Evolutionary conservation across 805 yeast species (phyloP).

Genomic region (Candida takata): DNA sequence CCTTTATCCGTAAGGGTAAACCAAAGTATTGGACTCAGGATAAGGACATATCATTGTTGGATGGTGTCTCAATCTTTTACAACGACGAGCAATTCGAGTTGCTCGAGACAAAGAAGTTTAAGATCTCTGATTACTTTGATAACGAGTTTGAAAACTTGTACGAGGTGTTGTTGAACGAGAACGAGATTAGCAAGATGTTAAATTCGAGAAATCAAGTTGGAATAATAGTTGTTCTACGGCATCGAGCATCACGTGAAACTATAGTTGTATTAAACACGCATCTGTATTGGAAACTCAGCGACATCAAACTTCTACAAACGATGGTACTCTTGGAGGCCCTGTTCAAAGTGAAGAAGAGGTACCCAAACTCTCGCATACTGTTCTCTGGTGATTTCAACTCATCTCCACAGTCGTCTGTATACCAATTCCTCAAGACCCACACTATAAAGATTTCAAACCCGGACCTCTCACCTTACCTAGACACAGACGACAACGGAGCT

Average conservation of each 20-base stretch:
- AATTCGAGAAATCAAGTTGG: slow-evolving; percentile 50
- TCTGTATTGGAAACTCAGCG: slow-evolving; percentile 52
- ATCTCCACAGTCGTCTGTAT: slow-evolving; percentile 40
- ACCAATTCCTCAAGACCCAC: slow-evolving; percentile 33
- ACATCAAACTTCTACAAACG: slow-evolving; percentile 49
- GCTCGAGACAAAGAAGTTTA: slow-evolving; percentile 28
- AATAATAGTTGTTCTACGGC: slow-evolving; percentile 40
- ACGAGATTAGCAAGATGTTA: slow-evolving; percentile 28
- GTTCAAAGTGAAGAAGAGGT: slow-evolving; percentile 22
- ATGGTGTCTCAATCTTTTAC: slow-evolving; percentile 53
- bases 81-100: slow-evolving; percentile 41
- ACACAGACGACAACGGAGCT: slow-evolving; percentile 18
- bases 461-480: slow-evolving; percentile 18
- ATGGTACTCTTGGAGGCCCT: slow-evolving; percentile 34
- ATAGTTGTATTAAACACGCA: slow-evolving; percentile 53
- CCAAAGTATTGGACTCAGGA: slow-evolving; percentile 48
- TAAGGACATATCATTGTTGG: slow-evolving; percentile 35
- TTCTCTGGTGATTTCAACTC: slow-evolving; percentile 57
- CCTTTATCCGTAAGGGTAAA: slow-evolving; percentile 41
- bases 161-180: slow-evolving; percentile 7
- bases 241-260: slow-evolving; percentile 31
- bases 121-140: slow-evolving; percentile 20
- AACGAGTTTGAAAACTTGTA: slow-evolving; percentile 9
- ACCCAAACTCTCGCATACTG: slow-evolving; percentile 29
- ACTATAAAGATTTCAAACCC: slow-evolving; percentile 22